phyloP scores from a whole-genome alignment of 176 grass and related monocot species.

The Eremochloa ophiuroides region DNA sequence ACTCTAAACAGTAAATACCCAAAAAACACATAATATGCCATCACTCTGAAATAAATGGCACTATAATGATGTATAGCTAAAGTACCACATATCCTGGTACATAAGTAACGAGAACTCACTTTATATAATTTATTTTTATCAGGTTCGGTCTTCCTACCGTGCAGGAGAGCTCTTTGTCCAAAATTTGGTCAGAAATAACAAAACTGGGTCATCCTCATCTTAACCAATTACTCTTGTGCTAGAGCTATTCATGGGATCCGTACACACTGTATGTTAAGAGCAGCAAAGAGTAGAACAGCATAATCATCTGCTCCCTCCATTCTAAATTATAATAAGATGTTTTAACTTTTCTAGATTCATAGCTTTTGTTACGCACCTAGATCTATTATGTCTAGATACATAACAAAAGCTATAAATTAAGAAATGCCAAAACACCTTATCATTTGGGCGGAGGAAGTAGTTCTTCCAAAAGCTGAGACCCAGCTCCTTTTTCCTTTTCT shows the following conservation, averaged over 20 bases:
- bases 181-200: conserved; percentile 70
- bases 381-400: too few relatives aligned
- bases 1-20: not conserved
- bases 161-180: conserved; percentile 91
- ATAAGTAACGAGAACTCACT: not conserved
- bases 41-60: not conserved
- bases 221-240: conserved; percentile 22
- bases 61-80: not conserved
- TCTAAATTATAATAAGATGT: too few relatives aligned
- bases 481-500: not conserved
- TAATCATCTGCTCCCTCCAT: conserved; percentile 21
- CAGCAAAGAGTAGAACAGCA: not conserved
- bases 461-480: conserved; percentile 13
- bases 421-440: too few relatives aligned
- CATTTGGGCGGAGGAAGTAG: too few relatives aligned
- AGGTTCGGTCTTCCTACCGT: conserved; percentile 93
- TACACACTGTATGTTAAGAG: conserved; percentile 8
- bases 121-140: conserved; percentile 16
- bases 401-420: too few relatives aligned
- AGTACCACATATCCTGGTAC: not conserved
- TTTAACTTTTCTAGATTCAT: too few relatives aligned
- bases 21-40: not conserved
- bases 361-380: too few relatives aligned
- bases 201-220: conserved; percentile 12
- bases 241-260: not conserved